A percentile compares a stretch with the other conserved stretches of the same genome.
These are phyloP conservation scores for Mycena crocata DNA, from an alignment of 768 basidiomycete species.

Conservation along the genomic window DNA sequence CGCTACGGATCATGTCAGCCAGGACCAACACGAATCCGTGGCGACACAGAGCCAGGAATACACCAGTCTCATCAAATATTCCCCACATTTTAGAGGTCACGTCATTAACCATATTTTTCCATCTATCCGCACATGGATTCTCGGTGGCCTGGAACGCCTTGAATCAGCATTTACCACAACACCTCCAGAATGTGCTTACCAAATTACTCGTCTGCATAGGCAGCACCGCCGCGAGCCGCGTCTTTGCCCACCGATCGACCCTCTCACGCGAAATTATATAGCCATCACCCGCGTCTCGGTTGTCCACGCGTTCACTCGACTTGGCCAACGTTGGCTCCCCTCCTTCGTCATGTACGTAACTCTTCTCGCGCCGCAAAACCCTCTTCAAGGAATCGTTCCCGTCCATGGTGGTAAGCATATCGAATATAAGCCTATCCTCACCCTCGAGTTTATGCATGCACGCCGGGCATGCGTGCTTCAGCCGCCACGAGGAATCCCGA, in stretches of 20 bases:
- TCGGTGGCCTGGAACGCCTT: neutral
- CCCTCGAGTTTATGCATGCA: conserved; percentile 39
- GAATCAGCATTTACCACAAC: neutral
- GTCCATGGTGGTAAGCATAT: conserved; percentile 37
- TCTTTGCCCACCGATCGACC: conserved; percentile 24
- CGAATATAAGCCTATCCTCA: conserved; percentile 33
- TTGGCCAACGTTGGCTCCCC: conserved; percentile 16
- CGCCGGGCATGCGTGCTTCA: conserved; percentile 40
- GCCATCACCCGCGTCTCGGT: conserved; percentile 11
- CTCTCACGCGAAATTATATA: conserved; percentile 23
- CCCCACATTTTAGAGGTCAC: conserved; percentile 16
- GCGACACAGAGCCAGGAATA: conserved; percentile 26
- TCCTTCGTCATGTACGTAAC: neutral
- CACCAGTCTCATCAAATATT: conserved; percentile 31
- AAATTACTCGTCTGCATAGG: neutral
- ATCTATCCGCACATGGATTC: conserved; percentile 26
- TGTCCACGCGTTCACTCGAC: conserved; percentile 18
- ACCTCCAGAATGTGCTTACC: neutral
- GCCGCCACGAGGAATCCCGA: conserved; percentile 28
- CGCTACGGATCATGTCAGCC: conserved; percentile 21
- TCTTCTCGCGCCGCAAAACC: conserved; percentile 1
- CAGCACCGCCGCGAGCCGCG: neutral
- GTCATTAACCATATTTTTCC: conserved; percentile 36
- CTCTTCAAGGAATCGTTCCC: conserved; percentile 40
- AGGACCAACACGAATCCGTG: conserved; percentile 28